Conservation (phyloP, 306 rosid genomes). For the Urtica urens region DNA sequence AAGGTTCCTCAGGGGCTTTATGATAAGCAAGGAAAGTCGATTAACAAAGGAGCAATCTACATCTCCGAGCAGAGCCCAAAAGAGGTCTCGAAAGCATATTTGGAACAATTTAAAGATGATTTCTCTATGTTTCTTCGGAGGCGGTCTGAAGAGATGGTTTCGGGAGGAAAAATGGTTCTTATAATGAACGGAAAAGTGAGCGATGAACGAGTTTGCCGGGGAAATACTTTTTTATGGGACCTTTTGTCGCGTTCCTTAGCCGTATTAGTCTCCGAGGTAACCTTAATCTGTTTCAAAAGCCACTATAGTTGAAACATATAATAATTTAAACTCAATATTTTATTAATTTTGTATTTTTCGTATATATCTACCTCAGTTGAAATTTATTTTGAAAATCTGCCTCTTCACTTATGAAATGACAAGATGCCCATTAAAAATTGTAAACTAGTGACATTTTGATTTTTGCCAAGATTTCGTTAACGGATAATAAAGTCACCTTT, state of each 20-base stretch:
- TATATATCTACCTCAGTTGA: too few species aligned
- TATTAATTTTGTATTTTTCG: too few species aligned
- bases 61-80: constrained; percentile 52
- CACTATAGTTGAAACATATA: too few species aligned
- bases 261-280: constrained; percentile 59
- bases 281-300: too few species aligned
- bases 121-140: constrained; percentile 50
- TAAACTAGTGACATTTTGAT: too few species aligned
- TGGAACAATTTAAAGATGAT: constrained; percentile 59
- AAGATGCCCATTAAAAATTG: too few species aligned
- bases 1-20: constrained; percentile 68
- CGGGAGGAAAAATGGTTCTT: constrained; percentile 76
- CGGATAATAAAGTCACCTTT: too few species aligned
- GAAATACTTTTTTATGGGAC: constrained; percentile 77
- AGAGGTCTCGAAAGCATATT: constrained; percentile 51
- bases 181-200: constrained; percentile 64
- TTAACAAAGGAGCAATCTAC: constrained; percentile 64
- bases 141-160: constrained; percentile 54
- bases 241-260: constrained; percentile 53
- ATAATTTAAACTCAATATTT: too few species aligned
- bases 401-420: too few species aligned
- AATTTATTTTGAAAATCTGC: too few species aligned
- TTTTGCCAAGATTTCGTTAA: too few species aligned
- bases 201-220: constrained; percentile 57
- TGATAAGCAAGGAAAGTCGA: constrained; percentile 36